Conservation (phyloP, 129 eudicot species). For the Centella asiatica region DNA sequence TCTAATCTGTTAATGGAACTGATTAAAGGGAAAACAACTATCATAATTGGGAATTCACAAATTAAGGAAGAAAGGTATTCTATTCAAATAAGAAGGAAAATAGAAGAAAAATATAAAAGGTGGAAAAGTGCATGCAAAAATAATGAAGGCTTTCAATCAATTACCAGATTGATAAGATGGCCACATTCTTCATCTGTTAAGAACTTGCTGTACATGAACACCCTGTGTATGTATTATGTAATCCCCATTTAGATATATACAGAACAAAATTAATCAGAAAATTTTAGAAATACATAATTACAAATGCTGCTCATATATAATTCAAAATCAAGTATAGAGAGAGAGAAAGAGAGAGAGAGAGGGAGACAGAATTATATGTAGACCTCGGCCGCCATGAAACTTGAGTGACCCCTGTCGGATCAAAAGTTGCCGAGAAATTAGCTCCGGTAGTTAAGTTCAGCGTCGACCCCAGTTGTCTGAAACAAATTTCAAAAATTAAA, state of each 20-base stretch:
- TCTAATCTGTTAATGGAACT: too few species aligned
- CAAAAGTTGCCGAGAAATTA: constrained; percentile 15
- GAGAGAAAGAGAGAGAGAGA: too few species aligned
- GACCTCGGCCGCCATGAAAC: constrained; percentile 58
- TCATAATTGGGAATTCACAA: too few species aligned
- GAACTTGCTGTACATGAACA: constrained; percentile 51
- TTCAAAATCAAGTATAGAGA: too few species aligned
- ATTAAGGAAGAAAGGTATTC: too few species aligned
- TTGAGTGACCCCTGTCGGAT: constrained; percentile 49
- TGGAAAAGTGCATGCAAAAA: constrained; percentile 4
- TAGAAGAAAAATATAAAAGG: not conserved
- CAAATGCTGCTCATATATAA: too few species aligned
- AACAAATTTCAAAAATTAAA: not conserved
- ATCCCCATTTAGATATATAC: not conserved
- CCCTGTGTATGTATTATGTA: constrained; percentile 29
- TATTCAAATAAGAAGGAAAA: too few species aligned
- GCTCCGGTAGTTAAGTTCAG: constrained; percentile 22
- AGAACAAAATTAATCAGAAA: not conserved
- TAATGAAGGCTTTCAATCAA: constrained; percentile 9
- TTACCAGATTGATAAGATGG: constrained; percentile 64
- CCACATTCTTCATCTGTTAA: constrained; percentile 81
- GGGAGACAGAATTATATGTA: too few species aligned
- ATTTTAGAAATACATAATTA: not conserved
- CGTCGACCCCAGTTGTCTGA: constrained; percentile 20
- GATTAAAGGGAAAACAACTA: too few species aligned